phyloP scores from a whole-genome alignment of 306 rosid species.

The Rosa persica region DNA sequence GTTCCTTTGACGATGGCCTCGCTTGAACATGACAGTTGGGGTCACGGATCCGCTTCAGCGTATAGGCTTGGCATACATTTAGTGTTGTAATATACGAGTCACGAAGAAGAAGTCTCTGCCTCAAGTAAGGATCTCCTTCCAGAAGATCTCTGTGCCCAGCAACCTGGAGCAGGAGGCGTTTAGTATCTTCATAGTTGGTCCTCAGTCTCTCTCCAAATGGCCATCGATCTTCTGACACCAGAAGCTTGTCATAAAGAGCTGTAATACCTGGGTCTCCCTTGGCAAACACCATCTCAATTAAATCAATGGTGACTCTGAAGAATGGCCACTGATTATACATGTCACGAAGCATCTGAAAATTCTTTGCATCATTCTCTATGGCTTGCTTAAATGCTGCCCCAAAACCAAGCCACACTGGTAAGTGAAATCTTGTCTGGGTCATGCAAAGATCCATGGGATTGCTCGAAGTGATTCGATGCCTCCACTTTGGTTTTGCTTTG shows the following conservation, averaged over 20 bases:
- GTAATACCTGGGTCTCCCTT: conserved; percentile 97
- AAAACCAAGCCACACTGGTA: conserved; percentile 99
- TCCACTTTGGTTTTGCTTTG: conserved; percentile 96
- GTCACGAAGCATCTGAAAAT: conserved; percentile 73
- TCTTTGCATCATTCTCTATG: conserved; percentile 76
- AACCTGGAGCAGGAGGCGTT: conserved; percentile 73
- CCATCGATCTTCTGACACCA: conserved; percentile 68
- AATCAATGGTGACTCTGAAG: conserved; percentile 93
- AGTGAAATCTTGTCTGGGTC: conserved; percentile 97
- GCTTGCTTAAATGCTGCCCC: conserved; percentile 80
- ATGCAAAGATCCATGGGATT: conserved; percentile 99
- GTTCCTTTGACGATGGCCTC: conserved; percentile 86
- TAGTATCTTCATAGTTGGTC: conserved; percentile 69
- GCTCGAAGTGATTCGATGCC: conserved; percentile 99
- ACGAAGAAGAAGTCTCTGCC: conserved; percentile 93
- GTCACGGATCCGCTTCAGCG: conserved; percentile 86
- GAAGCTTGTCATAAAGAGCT: conserved; percentile 76
- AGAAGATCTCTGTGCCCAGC: conserved; percentile 91
- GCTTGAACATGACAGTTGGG: conserved; percentile 68
- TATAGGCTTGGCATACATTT: conserved; percentile 88
- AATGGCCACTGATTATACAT: conserved; percentile 98
- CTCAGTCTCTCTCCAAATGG: conserved; percentile 73
- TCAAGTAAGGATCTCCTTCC: conserved; percentile 94
- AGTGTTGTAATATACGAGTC: conserved; percentile 93
- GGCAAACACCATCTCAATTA: conserved; percentile 98